Base-by-base conservation (phyloP, 1,284 basidiomycete species). In the Fomitiporia mediterranea region DNA sequence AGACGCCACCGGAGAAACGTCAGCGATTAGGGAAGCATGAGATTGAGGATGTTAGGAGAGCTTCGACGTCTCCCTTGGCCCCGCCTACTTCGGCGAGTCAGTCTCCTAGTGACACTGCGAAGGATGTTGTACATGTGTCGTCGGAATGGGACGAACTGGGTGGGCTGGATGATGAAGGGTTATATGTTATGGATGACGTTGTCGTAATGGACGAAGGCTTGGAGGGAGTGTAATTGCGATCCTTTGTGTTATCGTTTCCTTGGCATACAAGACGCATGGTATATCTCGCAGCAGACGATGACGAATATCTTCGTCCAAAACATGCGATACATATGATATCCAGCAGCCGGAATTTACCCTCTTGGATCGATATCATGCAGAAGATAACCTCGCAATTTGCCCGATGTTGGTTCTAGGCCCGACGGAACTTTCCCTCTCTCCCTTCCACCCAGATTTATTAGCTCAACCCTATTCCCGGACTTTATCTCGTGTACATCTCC, bases 1-100 rank as follows among this genome's bases (percentile, higher is more conserved):
- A 44, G 40, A 53, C 52, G 6, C 52, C 52, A 8, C 52, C 52
- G 27, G 52, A 53, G 27, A 53, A 53, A 21, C 52, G 52, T 8
- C 52, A 53, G 23, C 39, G 52, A 9, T 5, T 53, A 11, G 52
- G 34, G 2, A 39, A 4, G 34, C 34, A 50, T 23, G 37, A 50
- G 27, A 50, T 50, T 21, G 48, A 50, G 2, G 32, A 17, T 6
- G 13, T 25, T n/a, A 40, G 37, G 6, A 38, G 35, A 25, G 27
- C 19, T 21, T 40, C 50, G 15, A 39, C 32, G 23, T 51, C 50
- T 15, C 50, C 50, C 8, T 13, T 50, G 15, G 50, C 37, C 3
- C 50, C 50, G 15, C 50, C 50, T n/a, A 35, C 37, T 25, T 51
- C 50, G 15, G 50, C 27, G 30, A 40, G 37, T 39, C 37, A 51